Evolutionary conservation across 495 filamentous ascomycete genomes (phyloP).

Genomic region (Talaromyces wortmannii): DNA sequence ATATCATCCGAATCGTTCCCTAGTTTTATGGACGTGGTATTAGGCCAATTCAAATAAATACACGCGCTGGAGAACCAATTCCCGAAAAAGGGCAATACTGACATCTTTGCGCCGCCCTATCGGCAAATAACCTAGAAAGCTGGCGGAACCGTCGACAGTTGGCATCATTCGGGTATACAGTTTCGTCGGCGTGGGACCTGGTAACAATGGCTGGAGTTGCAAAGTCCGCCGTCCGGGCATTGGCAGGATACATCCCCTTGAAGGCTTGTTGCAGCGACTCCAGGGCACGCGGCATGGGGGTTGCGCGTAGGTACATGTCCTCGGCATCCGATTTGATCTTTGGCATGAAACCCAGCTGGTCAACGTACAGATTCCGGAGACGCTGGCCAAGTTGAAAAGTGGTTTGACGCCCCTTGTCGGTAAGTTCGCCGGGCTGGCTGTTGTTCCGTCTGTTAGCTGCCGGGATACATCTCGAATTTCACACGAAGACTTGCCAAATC

Average conservation of each 20-base stretch:
- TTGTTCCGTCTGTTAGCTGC: conserved; percentile 9
- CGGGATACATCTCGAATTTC: not conserved
- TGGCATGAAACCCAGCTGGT: conserved; percentile 82
- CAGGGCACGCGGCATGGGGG: conserved; percentile 75
- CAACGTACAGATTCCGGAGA: conserved; percentile 77
- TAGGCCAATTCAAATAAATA: not conserved
- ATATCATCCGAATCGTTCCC: conserved; percentile 78
- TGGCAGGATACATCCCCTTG: conserved; percentile 76
- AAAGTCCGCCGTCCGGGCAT: conserved; percentile 56
- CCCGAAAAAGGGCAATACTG: conserved; percentile 7
- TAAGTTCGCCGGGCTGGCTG: conserved; percentile 77
- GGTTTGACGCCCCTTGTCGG: conserved; percentile 77
- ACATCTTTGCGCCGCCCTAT: conserved; percentile 71
- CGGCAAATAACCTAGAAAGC: conserved; percentile 72
- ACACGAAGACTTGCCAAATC: conserved; percentile 45
- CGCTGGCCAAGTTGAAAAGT: conserved; percentile 76
- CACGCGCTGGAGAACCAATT: not conserved
- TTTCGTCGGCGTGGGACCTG: conserved; percentile 72
- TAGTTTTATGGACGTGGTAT: conserved; percentile 6
- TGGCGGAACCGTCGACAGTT: conserved; percentile 81
- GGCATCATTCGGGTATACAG: conserved; percentile 83
- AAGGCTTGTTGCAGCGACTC: conserved; percentile 89
- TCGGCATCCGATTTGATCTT: conserved; percentile 54
- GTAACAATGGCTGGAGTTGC: conserved; percentile 69
- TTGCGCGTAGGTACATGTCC: conserved; percentile 78